Evolutionary conservation across 176 grass and related monocot genomes (phyloP), one percentile per base, ranked within the genome.

Genomic region (Zea luxurians): DNA sequence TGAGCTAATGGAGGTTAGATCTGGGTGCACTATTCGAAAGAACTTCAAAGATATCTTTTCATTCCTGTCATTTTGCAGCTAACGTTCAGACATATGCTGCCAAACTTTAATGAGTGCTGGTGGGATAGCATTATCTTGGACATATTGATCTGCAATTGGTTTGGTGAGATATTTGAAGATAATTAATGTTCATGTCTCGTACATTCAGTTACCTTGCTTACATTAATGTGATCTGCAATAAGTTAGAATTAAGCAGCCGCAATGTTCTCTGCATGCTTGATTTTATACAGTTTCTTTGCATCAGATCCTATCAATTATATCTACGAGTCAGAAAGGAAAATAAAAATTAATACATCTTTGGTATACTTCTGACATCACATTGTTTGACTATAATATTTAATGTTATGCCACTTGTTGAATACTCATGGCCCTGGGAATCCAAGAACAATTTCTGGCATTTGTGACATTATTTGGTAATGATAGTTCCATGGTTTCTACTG

Each of bases 61-160:
- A 65, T 17, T 61, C 54, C 5, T 71, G 70, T 47, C 8, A 46
- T 69, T 81, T 80, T 84, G 72, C 92, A 99, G 96, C 85, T 95
- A 40, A 95, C 96, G 40, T 99, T 99, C 87, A 84, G 92, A 70
- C 96, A 99, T 83, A 99, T 99, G 96, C 70, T 99, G 78, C 96
- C 96, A 59, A 99, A 99, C 77, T 99, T 99, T 72, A 99, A 99
- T 66, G 96, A 99, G 83, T 99, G 96, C 66, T 99, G 96, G 96
- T 99, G 96, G 96, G 96, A 99, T 83, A 99, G 96, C 73, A 91
- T 99, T 83, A 81, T 99, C 72, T 83, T 99, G 85, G 96, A 99
- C 84, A 95, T 99, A 68, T 65, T 99, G 54, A 92, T 99, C 80
- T 99, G 96, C 91, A 99, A 99, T 87, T 99, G 96, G 96, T 95